Evolutionary conservation across 2,329 filamentous ascomycete genomes (phyloP), one percentile per base, ranked within the genome.

Genomic region (Monosporascus sp.): DNA sequence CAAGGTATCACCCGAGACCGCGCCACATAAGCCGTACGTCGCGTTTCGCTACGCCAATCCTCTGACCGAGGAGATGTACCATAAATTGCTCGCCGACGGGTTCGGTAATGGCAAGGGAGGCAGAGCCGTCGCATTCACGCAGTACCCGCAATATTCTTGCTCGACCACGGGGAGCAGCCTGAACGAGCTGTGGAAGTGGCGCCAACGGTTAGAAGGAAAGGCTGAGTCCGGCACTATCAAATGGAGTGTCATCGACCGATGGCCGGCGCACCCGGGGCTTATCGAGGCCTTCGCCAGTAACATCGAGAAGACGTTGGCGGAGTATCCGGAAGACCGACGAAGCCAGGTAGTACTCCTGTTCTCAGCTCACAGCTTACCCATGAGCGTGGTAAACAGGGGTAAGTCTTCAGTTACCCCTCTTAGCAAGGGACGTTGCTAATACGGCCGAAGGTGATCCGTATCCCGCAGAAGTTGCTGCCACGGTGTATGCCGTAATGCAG

Each of bases 101-200:
- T 96, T 97, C 67, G 93, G 92, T 11, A 83, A 85, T 50, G 92
- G 93, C 5, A 90, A 84, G 55, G 92, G 92, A n/a, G 93, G 93
- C 3, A 83, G 94, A 54, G 94, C 95, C 2, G 91, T 99, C 5
- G 94, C 94, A 1, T 99, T 99, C 67, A 97, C 93, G 27, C 94
- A 99, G 72, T 99, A 99, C 65, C 94, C 94, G 2, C 94, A 99
- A 70, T 99, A 99, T 72, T 96, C 90, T 20, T 99, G 95, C 74
- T 96, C 91, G 20, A 99, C 94, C 1, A 99, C 94, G 0, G 94
- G 94, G 22, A 96, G 90, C 70, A 96, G 90, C 57, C 74, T 99
- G 53, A 99, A 99, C 65, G 94, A 99, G 74, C 74, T 99, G 37
- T 99, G 94, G 94, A 97, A 95, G 74, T 97, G 92, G 91, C 82